Base-by-base conservation (phyloP, 108 stramenopile species). In the Stephanodiscus minutulus region DNA sequence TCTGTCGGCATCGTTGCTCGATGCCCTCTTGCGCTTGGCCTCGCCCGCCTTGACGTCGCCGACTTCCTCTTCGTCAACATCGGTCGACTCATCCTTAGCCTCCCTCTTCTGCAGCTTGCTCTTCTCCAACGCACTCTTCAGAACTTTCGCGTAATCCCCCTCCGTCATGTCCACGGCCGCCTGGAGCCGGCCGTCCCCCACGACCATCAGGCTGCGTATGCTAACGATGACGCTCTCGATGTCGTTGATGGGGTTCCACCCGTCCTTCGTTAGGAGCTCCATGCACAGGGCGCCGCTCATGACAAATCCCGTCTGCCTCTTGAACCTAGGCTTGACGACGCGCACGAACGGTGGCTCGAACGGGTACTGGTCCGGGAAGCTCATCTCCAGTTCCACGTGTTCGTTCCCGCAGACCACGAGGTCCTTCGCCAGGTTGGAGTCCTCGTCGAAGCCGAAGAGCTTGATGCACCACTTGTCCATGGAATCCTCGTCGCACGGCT, bases 251-350 rank as follows among this genome's bases (percentile, higher is more conserved):
- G 96, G 93, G 55, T 94, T 96, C 96, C 96, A 96, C 36, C 96
- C 96, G 50, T 96, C 89, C 43, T 91, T 94, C 35, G 94, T 96
- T 48, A 96, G 81, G 17, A 96, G 81, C 76, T 96, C 96, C 92
- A 95, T 94, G 59, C 96, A 96, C 33, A 96, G 82, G 31, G 96
- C 96, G 43, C 96, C 96, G 70, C 92, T 93, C 88, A 96, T 95
- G 29, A 96, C 94, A 70, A 95, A 96, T n/a, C 96, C 96, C 7
- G 93, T 95, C 70, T 92, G 91, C 44, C 87, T 76, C 68, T 94
- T 91, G 90, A 96, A 96, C 50, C 91, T 72, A 8, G 96, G 96
- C 41, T 72, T 70, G 41, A 92, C 91, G 20, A 96, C 92, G 15
- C 93, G 77, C 0, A 93, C 93, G 82, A 95, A 96, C 10, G 96